phyloP scores from a whole-genome alignment of 1,284 basidiomycete species.

The Stereum hirsutum region DNA sequence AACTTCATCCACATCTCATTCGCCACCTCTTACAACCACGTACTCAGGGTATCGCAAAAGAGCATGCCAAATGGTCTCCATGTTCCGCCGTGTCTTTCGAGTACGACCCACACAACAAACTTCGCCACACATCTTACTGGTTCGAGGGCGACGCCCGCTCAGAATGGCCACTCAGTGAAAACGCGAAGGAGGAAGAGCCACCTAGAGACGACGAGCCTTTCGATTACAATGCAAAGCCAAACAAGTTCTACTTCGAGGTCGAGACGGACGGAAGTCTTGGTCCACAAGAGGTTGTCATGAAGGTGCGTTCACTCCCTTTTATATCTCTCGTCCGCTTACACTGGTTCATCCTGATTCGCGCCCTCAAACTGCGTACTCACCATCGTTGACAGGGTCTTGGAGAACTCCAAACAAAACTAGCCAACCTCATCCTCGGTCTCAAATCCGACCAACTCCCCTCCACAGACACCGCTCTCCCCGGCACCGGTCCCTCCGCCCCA shows the following conservation, averaged over 20 bases:
- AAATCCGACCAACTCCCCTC: slow-evolving; percentile 36
- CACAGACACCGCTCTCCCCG: slow-evolving; percentile 6
- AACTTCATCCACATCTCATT: not conserved
- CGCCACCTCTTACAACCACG: slow-evolving; percentile 5
- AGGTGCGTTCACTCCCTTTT: slow-evolving; percentile 29
- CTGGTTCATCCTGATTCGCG: not conserved
- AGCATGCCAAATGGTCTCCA: slow-evolving; percentile 99
- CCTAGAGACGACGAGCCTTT: slow-evolving; percentile 75
- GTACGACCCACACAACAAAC: slow-evolving; percentile 97
- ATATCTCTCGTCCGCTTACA: not conserved
- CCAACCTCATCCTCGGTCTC: slow-evolving; percentile 68
- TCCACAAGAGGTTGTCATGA: slow-evolving; percentile 84
- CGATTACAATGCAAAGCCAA: slow-evolving; percentile 81
- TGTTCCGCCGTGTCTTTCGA: slow-evolving; percentile 94
- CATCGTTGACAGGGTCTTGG: slow-evolving; percentile 52
- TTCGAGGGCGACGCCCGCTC: slow-evolving; percentile 72
- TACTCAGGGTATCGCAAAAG: slow-evolving; percentile 87
- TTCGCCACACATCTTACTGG: slow-evolving; percentile 96
- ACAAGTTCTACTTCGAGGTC: slow-evolving; percentile 86
- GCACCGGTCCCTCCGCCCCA: no score
- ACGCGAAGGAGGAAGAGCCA: slow-evolving; percentile 76
- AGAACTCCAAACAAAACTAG: slow-evolving; percentile 77
- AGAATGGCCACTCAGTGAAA: slow-evolving; percentile 82
- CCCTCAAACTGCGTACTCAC: not conserved
- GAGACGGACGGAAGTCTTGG: slow-evolving; percentile 87